phyloP scores from a whole-genome alignment of 2,329 filamentous ascomycete genomes.

The Aspergillus sp. region DNA sequence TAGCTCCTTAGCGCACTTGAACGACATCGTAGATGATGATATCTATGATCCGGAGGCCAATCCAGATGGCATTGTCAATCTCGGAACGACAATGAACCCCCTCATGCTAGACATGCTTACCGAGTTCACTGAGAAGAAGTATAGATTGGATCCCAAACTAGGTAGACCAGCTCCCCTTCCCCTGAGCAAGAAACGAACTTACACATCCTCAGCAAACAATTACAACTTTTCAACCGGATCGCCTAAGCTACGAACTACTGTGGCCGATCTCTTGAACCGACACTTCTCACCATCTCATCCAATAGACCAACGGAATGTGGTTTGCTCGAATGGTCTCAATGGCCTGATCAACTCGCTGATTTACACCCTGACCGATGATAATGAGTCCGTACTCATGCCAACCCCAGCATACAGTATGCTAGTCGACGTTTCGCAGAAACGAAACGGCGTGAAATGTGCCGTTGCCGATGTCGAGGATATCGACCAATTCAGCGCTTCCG shows the following conservation, averaged over 20 bases:
- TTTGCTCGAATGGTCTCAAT: background rate
- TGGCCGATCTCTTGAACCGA: background rate
- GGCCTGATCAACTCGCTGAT: background rate
- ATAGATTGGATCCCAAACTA: background rate
- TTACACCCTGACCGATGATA: background rate
- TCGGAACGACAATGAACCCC: background rate
- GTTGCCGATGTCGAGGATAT: background rate
- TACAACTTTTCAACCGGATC: background rate
- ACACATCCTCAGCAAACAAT: background rate
- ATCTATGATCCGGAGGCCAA: background rate
- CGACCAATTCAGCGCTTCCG: background rate
- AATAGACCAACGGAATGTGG: background rate
- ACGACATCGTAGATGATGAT: background rate
- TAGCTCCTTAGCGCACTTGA: background rate
- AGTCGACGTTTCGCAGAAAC: background rate
- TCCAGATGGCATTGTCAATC: background rate
- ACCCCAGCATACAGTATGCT: background rate
- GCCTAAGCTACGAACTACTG: background rate
- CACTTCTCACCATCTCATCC: background rate
- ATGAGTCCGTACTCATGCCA: background rate
- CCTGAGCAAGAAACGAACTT: too few relatives aligned
- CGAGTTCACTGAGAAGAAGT: background rate
- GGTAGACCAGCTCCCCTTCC: background rate
- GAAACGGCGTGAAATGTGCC: background rate
- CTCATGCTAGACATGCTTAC: background rate